phyloP scores from a whole-genome alignment of 208 protist species.

The Leptomonas seymouri region DNA sequence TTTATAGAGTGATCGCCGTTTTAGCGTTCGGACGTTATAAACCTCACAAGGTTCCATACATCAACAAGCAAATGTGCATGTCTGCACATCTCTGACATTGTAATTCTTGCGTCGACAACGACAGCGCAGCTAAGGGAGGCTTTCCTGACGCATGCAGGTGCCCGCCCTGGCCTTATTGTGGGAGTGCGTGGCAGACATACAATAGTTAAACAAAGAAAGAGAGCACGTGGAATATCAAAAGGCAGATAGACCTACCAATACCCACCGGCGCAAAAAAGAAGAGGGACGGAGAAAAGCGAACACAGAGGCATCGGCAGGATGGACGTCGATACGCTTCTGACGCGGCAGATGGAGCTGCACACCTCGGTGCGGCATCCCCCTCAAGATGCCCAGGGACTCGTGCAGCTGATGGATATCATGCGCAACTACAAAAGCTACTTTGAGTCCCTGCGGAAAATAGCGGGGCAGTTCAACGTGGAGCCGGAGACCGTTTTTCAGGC shows the following conservation, averaged over 20 bases:
- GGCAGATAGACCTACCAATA: neutral
- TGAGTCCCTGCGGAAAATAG: conserved; percentile 42
- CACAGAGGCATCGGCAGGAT: conserved; percentile 25
- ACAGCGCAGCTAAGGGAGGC: too few relatives aligned
- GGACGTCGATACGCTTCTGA: conserved; percentile 69
- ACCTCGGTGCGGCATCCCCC: conserved; percentile 74
- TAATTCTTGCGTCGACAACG: too few relatives aligned
- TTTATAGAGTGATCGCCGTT: too few relatives aligned
- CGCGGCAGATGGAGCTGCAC: conserved; percentile 91
- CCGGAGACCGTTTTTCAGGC: conserved; percentile 83
- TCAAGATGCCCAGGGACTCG: conserved; percentile 58
- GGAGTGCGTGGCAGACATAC: too few relatives aligned
- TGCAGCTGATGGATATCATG: conserved; percentile 64
- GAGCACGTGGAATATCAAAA: neutral
- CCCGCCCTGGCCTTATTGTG: too few relatives aligned
- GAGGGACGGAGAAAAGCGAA: neutral
- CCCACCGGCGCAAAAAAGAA: neutral
- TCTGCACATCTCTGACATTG: too few relatives aligned
- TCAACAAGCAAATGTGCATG: too few relatives aligned
- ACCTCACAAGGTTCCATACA: too few relatives aligned
- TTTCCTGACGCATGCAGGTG: too few relatives aligned
- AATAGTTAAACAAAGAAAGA: too few relatives aligned
- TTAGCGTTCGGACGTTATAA: too few relatives aligned
- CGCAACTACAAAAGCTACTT: conserved; percentile 72
- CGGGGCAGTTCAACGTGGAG: conserved; percentile 43